Evolutionary conservation across 1,284 basidiomycete species (phyloP).

Genomic region (Macrocystidia cucumis): DNA sequence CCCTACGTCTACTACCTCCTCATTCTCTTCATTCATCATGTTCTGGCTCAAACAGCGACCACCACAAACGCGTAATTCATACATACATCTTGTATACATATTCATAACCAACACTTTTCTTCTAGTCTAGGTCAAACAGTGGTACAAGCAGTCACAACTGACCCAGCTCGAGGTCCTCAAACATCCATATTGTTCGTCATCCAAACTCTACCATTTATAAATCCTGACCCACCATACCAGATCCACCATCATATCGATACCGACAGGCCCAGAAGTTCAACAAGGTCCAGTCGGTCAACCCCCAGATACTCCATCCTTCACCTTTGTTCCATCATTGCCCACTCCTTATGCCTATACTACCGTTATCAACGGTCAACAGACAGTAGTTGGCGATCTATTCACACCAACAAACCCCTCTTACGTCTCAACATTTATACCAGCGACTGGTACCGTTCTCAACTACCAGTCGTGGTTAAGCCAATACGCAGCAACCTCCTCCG

Average conservation of each 20-base stretch:
- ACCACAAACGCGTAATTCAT: not conserved
- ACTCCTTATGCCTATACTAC: constrained; percentile 58
- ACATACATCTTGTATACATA: not conserved
- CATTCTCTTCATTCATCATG: not conserved
- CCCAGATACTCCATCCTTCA: too few species aligned
- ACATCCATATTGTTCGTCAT: constrained; percentile 40
- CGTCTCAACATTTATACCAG: constrained; percentile 23
- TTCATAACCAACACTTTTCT: not conserved
- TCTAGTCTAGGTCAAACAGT: constrained; percentile 45
- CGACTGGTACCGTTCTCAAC: constrained; percentile 43
- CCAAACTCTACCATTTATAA: constrained; percentile 1
- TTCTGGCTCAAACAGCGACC: not conserved
- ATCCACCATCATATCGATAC: constrained; percentile 10
- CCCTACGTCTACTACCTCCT: too few species aligned
- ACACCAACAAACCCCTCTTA: constrained; percentile 46
- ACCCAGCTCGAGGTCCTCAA: constrained; percentile 28
- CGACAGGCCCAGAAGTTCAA: constrained; percentile 19
- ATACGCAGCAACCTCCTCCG: constrained; percentile 15
- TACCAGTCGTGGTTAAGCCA: constrained; percentile 45
- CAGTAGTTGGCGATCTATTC: constrained; percentile 39
- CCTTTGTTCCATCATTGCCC: constrained; percentile 32
- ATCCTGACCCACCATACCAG: constrained; percentile 14
- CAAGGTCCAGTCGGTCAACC: constrained; percentile 58
- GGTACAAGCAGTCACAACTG: constrained; percentile 40
- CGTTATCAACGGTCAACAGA: constrained; percentile 43